Evolutionary conservation across 345 rosid genomes (phyloP).

Genomic region (Camelina hispida): DNA sequence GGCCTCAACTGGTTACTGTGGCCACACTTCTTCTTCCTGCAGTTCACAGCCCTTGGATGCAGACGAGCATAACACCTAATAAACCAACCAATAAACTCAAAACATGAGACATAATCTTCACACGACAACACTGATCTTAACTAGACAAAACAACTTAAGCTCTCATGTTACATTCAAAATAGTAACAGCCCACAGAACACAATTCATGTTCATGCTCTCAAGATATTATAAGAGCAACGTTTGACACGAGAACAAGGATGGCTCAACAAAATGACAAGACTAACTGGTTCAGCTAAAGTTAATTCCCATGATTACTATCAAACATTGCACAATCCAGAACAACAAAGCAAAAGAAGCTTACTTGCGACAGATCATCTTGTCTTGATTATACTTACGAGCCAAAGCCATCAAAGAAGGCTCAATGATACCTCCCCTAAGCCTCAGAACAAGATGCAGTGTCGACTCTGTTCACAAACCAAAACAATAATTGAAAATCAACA

Average conservation of each 20-base stretch:
- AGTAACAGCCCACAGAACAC: no score
- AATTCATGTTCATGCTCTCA: no score
- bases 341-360: constrained; percentile 30
- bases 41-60: constrained; percentile 96
- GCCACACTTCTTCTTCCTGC: constrained; percentile 99
- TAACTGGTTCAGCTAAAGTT: background rate
- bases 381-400: constrained; percentile 54
- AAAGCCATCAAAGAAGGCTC: constrained; percentile 66
- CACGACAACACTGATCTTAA: background rate
- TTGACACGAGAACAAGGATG: no score
- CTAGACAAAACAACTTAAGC: background rate
- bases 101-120: background rate
- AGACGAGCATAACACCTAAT: constrained; percentile 91
- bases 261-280: no score
- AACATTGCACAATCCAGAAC: background rate
- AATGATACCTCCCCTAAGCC: constrained; percentile 70
- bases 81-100: background rate
- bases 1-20: constrained; percentile 99
- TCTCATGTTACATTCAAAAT: background rate
- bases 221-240: no score
- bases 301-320: background rate
- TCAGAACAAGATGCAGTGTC: constrained; percentile 59
- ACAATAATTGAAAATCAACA: background rate
- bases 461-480: constrained; percentile 43
- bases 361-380: constrained; percentile 71